Base-by-base conservation (phyloP, 1,139 yeast genomes). In the Taphrina communis region DNA sequence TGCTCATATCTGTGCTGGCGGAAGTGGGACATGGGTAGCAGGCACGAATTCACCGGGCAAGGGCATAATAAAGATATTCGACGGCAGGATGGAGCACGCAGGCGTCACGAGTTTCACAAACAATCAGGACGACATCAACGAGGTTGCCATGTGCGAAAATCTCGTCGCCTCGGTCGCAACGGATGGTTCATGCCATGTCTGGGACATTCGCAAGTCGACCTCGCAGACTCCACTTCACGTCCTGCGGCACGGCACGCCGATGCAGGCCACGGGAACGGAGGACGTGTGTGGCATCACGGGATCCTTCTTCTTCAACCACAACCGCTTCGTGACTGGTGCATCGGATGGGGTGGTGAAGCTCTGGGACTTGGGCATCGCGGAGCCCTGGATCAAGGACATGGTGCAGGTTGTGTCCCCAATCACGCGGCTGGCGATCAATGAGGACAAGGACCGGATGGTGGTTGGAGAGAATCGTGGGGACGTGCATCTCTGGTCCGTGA, bases 211-310 rank as follows among this genome's bases (percentile, higher is more conserved):
- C 2, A 50, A 50, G 2, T 50, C 53, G 21, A 50, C 36, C 53
- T 50, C 53, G 1, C 8, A 3, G n/a, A n/a, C 8, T 9, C 53
- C 53, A 21, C 53, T 50, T 6, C 53, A 50, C 21, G 36, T 50
- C 14, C n/a, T 50, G 36, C 53, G 36, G 3, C 53, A 50, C 53
- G 53, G 53, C 36, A 21, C 31, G 31, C 53, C 53, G 36, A 50
- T 50, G 1, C 53, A 50, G 36, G 36, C 53, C 12, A 50, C 53
- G 12, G 53, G 36, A 8, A 21, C 53, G 36, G 36, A 50, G n/a
- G 53, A 50, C n/a, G 36, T 50, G n/a, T 50, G 53, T 50, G 53
- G 53, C 53, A 50, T 50, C 53, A 50, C 53, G 36, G 53, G 53
- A 31, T 50, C 53, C 36, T 25, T 19, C 31, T 50, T 50, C 53